These are phyloP conservation scores for Rhodocollybia butyracea DNA, from an alignment of 768 basidiomycete genomes.

Conservation along the genomic window DNA sequence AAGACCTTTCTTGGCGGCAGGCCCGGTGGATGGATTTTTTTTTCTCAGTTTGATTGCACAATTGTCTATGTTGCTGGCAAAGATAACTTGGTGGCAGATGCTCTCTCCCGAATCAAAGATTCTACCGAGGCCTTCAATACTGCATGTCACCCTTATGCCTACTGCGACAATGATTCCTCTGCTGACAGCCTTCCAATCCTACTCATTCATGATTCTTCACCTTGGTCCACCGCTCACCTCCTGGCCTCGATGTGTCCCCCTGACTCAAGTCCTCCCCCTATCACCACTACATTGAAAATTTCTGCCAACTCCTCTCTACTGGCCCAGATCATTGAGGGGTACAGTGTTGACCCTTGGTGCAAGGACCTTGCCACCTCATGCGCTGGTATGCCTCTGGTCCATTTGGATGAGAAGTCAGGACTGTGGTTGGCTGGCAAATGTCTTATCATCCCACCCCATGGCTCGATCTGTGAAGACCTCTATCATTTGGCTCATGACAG, in stretches of 20 bases:
- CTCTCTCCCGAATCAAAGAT: conserved; percentile 20
- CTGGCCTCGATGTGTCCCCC: not conserved
- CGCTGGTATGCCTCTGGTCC: not conserved
- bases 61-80: conserved; percentile 26
- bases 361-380: not conserved
- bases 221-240: not conserved
- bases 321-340: not conserved
- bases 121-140: not conserved
- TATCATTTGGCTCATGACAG: conserved; percentile 15
- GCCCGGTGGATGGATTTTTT: conserved; percentile 24
- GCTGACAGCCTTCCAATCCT: no score
- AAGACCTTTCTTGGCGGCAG: conserved; percentile 23
- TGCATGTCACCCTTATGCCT: no score
- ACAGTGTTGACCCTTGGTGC: not conserved
- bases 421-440: conserved; percentile 9
- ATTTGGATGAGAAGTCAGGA: not conserved
- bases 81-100: conserved; percentile 26
- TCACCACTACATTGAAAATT: no score
- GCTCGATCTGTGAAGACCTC: not conserved
- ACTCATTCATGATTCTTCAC: no score
- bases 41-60: conserved; percentile 24
- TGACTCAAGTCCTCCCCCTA: not conserved
- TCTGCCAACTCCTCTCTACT: not conserved
- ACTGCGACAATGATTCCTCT: no score
- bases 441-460: not conserved